Conservation (phyloP, 257 asterid species). For the Orobanche coerulescens region DNA sequence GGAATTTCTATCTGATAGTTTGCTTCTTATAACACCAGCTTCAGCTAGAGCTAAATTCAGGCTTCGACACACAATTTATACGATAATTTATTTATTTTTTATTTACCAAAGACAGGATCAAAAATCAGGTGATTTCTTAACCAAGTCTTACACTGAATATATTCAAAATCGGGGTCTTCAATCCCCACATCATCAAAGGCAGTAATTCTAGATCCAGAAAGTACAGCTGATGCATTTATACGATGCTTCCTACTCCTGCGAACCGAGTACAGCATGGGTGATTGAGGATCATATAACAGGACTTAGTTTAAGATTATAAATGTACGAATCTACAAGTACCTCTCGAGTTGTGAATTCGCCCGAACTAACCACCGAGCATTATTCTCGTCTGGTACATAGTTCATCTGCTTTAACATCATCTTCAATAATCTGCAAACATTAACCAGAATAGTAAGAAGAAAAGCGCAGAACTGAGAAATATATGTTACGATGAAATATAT, state of each 20-base stretch:
- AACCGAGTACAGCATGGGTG: slow-evolving; percentile 19
- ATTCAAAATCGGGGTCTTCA: slow-evolving; percentile 76
- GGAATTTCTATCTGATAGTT: slow-evolving; percentile 34
- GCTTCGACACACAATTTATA: slow-evolving; percentile 19
- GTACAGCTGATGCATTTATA: slow-evolving; percentile 53
- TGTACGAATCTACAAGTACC: slow-evolving; percentile 35
- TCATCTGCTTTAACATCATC: slow-evolving; percentile 65
- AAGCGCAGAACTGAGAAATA: slow-evolving; percentile 27
- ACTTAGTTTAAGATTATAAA: not conserved
- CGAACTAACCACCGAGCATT: slow-evolving; percentile 80
- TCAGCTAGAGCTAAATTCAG: slow-evolving; percentile 68
- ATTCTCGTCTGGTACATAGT: slow-evolving; percentile 84
- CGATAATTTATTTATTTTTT: not conserved
- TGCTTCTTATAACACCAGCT: slow-evolving; percentile 80
- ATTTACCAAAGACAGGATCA: not conserved
- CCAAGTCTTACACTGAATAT: slow-evolving; percentile 59
- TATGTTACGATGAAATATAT: not conserved
- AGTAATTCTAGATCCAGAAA: slow-evolving; percentile 56
- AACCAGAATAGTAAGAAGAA: slow-evolving; percentile 28
- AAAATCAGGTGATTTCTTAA: slow-evolving; percentile 11
- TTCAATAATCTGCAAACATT: slow-evolving; percentile 69
- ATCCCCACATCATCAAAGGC: slow-evolving; percentile 74
- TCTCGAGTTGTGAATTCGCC: slow-evolving; percentile 60
- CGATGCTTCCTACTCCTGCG: slow-evolving; percentile 53
- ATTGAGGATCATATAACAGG: slow-evolving; percentile 4